These are phyloP conservation scores for Trichaptum fuscoviolaceum DNA, from an alignment of 768 basidiomycete species.

Conservation along the genomic window DNA sequence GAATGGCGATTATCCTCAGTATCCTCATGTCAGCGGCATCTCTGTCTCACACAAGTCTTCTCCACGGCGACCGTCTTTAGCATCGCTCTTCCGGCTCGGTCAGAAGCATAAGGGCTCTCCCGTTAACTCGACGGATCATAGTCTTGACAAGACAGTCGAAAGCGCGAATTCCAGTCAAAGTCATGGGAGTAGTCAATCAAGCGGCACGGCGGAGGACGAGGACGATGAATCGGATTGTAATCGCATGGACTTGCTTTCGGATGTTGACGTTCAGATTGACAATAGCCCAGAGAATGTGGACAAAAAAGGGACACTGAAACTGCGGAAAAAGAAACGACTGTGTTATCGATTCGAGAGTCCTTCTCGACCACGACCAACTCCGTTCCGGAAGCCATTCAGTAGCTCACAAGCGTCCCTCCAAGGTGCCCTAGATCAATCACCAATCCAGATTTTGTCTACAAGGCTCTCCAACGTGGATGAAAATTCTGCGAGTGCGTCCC, in stretches of 20 bases:
- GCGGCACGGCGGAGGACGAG: conserved; percentile 34
- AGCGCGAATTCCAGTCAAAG: neutral
- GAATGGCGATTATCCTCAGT: conserved; percentile 31
- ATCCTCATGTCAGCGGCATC: conserved; percentile 39
- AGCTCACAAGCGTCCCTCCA: conserved; percentile 44
- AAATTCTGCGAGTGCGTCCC: conserved; percentile 30
- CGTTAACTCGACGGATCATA: conserved; percentile 7
- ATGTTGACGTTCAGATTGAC: conserved; percentile 44
- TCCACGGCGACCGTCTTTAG: conserved; percentile 76
- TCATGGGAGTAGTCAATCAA: neutral
- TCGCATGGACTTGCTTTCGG: conserved; percentile 62
- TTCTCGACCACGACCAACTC: conserved; percentile 27
- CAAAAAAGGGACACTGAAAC: conserved; percentile 36
- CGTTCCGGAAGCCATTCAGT: conserved; percentile 42
- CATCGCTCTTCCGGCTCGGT: conserved; percentile 74
- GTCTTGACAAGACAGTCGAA: conserved; percentile 4
- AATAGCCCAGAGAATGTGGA: conserved; percentile 27
- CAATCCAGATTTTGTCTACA: conserved; percentile 33
- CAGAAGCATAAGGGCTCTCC: conserved; percentile 40
- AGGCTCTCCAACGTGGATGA: conserved; percentile 75
- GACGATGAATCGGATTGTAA: conserved; percentile 65
- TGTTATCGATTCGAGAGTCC: conserved; percentile 35
- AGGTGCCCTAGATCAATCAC: conserved; percentile 16
- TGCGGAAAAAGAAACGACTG: conserved; percentile 25
- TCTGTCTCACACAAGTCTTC: conserved; percentile 46